Evolutionary conservation across 2,329 filamentous ascomycete genomes (phyloP).

Genomic region (Scytalidium sp.): DNA sequence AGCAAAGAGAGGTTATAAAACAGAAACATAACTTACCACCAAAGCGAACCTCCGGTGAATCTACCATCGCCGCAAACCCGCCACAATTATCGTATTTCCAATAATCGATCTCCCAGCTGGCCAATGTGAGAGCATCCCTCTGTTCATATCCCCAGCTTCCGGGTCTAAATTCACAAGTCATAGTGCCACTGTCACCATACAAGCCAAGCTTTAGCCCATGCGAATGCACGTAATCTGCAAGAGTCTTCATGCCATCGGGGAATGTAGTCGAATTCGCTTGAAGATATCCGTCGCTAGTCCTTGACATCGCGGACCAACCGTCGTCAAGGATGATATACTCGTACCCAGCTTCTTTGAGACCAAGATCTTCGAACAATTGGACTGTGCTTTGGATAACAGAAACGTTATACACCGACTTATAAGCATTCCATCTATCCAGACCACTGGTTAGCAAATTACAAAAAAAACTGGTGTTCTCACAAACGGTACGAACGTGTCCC

Average conservation of each 20-base stretch:
- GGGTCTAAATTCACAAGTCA: slow-evolving; percentile 28
- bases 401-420: slow-evolving; percentile 13
- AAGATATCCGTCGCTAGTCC: slow-evolving; percentile 17
- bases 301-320: slow-evolving; percentile 19
- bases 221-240: slow-evolving; percentile 13
- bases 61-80: slow-evolving; percentile 14
- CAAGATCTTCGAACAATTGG: slow-evolving; percentile 7
- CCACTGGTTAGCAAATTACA: no score
- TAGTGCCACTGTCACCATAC: slow-evolving; percentile 32
- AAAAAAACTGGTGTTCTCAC: no score
- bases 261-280: slow-evolving; percentile 31
- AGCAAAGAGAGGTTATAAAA: no score
- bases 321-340: slow-evolving; percentile 17
- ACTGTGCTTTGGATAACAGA: slow-evolving; percentile 16
- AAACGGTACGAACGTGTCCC: no score
- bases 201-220: slow-evolving; percentile 32
- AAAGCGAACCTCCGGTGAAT: slow-evolving; percentile 8
- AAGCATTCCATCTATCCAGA: slow-evolving; percentile 15
- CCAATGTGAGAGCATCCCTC: slow-evolving; percentile 45
- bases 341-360: slow-evolving; percentile 11
- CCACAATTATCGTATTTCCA: slow-evolving; percentile 45
- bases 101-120: slow-evolving; percentile 45
- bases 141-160: slow-evolving; percentile 44
- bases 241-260: slow-evolving; percentile 38
- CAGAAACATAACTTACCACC: no score